These are phyloP conservation scores for Castanea mollissima DNA, from an alignment of 306 rosid species.

Conservation along the genomic window DNA sequence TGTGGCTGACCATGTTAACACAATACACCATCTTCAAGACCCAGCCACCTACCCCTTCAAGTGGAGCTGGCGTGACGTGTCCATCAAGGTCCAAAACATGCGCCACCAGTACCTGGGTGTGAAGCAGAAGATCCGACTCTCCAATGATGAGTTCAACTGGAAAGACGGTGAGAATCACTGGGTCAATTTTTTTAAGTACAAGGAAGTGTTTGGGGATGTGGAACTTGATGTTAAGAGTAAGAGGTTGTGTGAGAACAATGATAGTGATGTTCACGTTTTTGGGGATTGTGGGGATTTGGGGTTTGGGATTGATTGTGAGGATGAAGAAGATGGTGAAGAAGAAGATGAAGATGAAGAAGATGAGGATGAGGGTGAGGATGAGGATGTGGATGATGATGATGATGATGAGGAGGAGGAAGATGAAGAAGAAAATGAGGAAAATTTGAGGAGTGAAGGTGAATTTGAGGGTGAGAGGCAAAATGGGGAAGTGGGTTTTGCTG, in stretches of 20 bases:
- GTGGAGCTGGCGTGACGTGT: conserved; percentile 99
- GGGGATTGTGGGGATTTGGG: conserved; percentile 58
- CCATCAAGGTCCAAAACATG: conserved; percentile 97
- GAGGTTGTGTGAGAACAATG: conserved; percentile 15
- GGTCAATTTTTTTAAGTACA: conserved; percentile 83
- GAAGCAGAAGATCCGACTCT: conserved; percentile 81
- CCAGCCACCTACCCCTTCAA: conserved; percentile 69
- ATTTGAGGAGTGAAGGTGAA: conserved; percentile 32
- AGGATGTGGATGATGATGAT: conserved; percentile 23
- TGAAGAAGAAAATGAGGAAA: conserved; percentile 23
- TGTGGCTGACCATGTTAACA: conserved; percentile 83
- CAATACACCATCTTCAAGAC: conserved; percentile 63
- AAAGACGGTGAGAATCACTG: conserved; percentile 87
- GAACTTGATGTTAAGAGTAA: conserved; percentile 51
- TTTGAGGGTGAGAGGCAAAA: conserved; percentile 19
- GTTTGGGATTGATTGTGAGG: conserved; percentile 50
- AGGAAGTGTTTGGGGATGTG: conserved; percentile 83
- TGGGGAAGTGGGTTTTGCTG: conserved; percentile 21
- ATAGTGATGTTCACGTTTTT: conserved; percentile 25
- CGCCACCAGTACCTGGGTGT: conserved; percentile 94
- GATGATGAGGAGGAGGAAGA: conserved; percentile 1
- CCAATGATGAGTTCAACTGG: conserved; percentile 73
- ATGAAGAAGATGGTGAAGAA: conserved; percentile 32
- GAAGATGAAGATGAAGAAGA: conserved; percentile 33
- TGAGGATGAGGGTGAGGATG: conserved; percentile 28